Base-by-base conservation (phyloP, 768 basidiomycete species). In the Naganishia friedmannii region DNA sequence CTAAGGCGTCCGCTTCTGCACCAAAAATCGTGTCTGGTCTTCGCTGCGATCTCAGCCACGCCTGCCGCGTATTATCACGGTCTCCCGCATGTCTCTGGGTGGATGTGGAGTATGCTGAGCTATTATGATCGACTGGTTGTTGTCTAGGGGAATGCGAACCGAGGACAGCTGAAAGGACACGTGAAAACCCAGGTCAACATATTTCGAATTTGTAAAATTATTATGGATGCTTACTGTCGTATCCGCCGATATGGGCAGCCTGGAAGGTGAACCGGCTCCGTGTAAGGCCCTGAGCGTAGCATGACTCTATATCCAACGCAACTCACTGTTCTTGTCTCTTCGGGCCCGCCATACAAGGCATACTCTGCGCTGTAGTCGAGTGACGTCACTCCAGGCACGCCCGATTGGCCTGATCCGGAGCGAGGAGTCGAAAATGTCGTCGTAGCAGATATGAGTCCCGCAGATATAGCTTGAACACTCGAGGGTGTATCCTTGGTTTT, bases 1-100 rank as follows among this genome's bases (percentile, higher is more conserved):
- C 68, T n/a, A 69, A 53, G 21, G 68, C 55, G 34, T 69, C 68
- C 13, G 57, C 53, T n/a, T 51, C 46, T n/a, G 68, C 51, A 3
- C 68, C 56, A 21, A 69, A 45, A 45, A 69, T 69, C 21, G 23
- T 26, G 23, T 19, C 45, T 37, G 29, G 68, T 29, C n/a, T 31
- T 58, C 42, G 31, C 45, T 48, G 46, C 19, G 28, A 69, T 28
- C 56, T 58, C 23, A 37, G 45, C 29, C 67, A 34, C n/a, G 37
- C 13, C 26, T 28, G 45, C 31, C 7, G 23, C 7, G 39, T 13
- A n/a, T 57, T 0, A 21, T 45, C 51, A 29, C 29, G 39, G 19
- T 23, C 26, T 21, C 37, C 19, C 2, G 53, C 6, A 19, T 34
- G 19, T 34, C 21, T 51, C 26, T n/a, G 37, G 39, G 26, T 53